Conservation (phyloP, 352 stramenopile genomes). For the Thraustochytrium striatum region DNA sequence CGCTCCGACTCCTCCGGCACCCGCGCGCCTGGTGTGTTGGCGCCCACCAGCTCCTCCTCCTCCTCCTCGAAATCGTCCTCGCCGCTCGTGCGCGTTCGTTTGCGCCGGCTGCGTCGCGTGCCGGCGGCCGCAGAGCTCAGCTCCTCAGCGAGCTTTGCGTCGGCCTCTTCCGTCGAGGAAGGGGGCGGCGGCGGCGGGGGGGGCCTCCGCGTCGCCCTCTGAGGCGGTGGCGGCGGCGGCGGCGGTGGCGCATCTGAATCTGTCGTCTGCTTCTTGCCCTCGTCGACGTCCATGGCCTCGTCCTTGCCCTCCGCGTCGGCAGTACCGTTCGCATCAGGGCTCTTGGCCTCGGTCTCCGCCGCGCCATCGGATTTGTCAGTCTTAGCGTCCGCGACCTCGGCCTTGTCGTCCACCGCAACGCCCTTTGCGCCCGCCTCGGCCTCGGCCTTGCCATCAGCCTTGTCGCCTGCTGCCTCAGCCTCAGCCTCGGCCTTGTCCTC, state of each 20-base stretch:
- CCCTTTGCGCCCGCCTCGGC: background rate
- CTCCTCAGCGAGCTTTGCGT: background rate
- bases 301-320: background rate
- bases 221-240: background rate
- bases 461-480: background rate
- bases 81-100: background rate
- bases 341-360: background rate
- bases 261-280: background rate
- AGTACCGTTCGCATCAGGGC: background rate
- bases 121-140: background rate
- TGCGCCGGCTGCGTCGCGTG: background rate
- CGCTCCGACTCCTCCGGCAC: constrained; percentile 22
- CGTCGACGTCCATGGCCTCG: background rate
- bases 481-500: background rate
- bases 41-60: background rate
- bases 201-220: background rate
- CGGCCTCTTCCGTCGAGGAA: background rate
- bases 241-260: too few species aligned
- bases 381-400: background rate
- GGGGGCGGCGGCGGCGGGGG: background rate
- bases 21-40: background rate
- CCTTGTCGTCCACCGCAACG: background rate
- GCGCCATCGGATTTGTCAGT: background rate
- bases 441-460: background rate
- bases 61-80: constrained; percentile 23